phyloP scores from a whole-genome alignment of 2,329 filamentous ascomycete genomes.

The Calonectria pauciramosa region DNA sequence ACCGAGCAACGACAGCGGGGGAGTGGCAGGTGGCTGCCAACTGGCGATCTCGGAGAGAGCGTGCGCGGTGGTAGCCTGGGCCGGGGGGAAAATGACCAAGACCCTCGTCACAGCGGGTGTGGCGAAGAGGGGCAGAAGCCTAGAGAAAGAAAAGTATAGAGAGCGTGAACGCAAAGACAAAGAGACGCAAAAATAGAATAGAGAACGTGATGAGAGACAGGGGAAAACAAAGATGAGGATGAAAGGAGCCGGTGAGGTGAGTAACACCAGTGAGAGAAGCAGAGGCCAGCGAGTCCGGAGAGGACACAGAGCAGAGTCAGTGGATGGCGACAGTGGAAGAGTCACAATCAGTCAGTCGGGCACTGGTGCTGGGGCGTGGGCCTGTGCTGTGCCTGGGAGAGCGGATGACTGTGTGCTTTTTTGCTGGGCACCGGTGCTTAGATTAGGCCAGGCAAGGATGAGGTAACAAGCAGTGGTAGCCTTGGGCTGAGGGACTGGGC shows the following conservation, averaged over 20 bases:
- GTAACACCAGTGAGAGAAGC: conserved; percentile 37
- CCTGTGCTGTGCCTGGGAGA: conserved; percentile 20
- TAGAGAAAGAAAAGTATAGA: conserved; percentile 34
- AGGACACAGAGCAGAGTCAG: conserved; percentile 39
- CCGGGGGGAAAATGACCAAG: conserved; percentile 43
- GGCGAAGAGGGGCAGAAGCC: conserved; percentile 46
- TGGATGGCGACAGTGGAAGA: conserved; percentile 35
- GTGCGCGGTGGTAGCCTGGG: conserved; percentile 47
- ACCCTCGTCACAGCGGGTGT: conserved; percentile 41
- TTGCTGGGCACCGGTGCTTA: conserved; percentile 18
- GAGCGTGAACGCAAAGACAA: conserved; percentile 24
- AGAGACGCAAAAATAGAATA: conserved; percentile 24
- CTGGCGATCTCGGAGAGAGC: conserved; percentile 56
- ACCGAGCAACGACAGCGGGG: conserved; percentile 49
- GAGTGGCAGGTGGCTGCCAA: conserved; percentile 48
- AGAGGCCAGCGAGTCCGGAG: conserved; percentile 46
- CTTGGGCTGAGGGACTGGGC: conserved; percentile 36
- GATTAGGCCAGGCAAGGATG: conserved; percentile 8
- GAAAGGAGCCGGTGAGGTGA: conserved; percentile 39
- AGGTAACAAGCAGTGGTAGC: conserved; percentile 18
- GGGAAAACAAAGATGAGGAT: conserved; percentile 19
- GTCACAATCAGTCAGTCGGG: conserved; percentile 41
- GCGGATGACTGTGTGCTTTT: conserved; percentile 21
- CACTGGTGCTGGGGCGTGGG: conserved; percentile 21
- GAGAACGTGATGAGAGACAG: conserved; percentile 22